Percentiles rank a stretch among this genome's conserved stretches.
Conservation (phyloP, 2,329 filamentous ascomycete species). For the Monilinia fructigena region DNA sequence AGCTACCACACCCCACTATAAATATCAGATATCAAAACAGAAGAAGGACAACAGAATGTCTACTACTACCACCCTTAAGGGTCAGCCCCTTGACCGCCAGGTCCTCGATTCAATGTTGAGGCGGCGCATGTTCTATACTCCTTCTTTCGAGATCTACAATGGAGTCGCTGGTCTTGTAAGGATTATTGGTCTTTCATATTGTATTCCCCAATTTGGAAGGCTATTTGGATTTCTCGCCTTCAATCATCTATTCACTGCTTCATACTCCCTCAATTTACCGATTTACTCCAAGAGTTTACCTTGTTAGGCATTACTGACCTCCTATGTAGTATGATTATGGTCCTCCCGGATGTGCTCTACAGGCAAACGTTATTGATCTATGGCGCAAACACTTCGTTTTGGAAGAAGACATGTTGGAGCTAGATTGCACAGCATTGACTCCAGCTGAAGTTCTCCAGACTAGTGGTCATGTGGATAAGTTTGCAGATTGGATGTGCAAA, state of each 20-base stretch:
- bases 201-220: background rate
- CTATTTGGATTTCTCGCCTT: background rate
- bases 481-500: constrained; percentile 96
- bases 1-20: constrained; percentile 38
- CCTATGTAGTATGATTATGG: constrained; percentile 16
- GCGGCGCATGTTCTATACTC: constrained; percentile 90
- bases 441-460: constrained; percentile 94
- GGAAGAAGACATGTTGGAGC: constrained; percentile 71
- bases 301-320: background rate
- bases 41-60: constrained; percentile 47
- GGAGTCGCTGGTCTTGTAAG: constrained; percentile 79
- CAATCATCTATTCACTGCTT: too few species aligned
- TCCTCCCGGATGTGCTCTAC: constrained; percentile 63
- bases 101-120: constrained; percentile 82
- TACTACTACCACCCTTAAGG: constrained; percentile 75
- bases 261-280: background rate
- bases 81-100: constrained; percentile 81
- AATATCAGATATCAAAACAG: constrained; percentile 37
- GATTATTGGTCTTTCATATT: constrained; percentile 20
- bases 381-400: constrained; percentile 76
- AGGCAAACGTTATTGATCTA: constrained; percentile 67
- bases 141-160: constrained; percentile 92
- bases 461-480: constrained; percentile 94
- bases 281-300: background rate
- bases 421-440: constrained; percentile 87